These are phyloP conservation scores for Ogataea siamensis DNA, from an alignment of 805 yeast genomes.

Conservation along the genomic window DNA sequence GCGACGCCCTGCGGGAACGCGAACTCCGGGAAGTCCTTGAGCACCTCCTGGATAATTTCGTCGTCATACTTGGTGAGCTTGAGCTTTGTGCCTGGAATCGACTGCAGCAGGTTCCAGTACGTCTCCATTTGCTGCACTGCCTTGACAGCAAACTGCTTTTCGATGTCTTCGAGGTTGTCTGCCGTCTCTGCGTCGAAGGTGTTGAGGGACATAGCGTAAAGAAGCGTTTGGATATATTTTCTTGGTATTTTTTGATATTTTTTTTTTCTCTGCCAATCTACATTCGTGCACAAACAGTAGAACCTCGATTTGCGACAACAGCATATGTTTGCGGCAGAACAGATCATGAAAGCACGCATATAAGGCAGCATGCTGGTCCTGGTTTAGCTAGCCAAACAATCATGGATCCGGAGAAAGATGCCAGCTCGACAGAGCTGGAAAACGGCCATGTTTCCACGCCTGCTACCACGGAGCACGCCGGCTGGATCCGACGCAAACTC, in stretches of 20 bases:
- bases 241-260: neutral
- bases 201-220: conserved; percentile 7
- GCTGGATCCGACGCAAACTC: conserved; percentile 17
- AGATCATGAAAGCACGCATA: neutral
- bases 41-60: conserved; percentile 58
- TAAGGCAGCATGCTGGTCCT: neutral
- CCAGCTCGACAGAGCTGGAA: neutral
- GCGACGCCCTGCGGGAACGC: conserved; percentile 55
- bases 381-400: neutral
- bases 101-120: conserved; percentile 78
- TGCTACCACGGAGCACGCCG: too few species aligned
- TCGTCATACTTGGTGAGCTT: conserved; percentile 72
- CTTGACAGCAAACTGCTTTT: conserved; percentile 95
- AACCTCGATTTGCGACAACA: conserved; percentile 4
- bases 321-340: too few species aligned
- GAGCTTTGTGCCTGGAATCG: conserved; percentile 75
- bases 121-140: conserved; percentile 96
- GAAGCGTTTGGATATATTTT: conserved; percentile 1
- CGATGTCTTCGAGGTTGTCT: conserved; percentile 93
- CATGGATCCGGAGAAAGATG: conserved; percentile 4
- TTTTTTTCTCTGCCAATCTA: conserved; percentile 6
- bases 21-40: conserved; percentile 87
- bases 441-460: too few species aligned
- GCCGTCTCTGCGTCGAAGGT: conserved; percentile 72
- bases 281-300: conserved; percentile 6